phyloP scores from a whole-genome alignment of 1,139 yeast species.

The Pichia sp. region DNA sequence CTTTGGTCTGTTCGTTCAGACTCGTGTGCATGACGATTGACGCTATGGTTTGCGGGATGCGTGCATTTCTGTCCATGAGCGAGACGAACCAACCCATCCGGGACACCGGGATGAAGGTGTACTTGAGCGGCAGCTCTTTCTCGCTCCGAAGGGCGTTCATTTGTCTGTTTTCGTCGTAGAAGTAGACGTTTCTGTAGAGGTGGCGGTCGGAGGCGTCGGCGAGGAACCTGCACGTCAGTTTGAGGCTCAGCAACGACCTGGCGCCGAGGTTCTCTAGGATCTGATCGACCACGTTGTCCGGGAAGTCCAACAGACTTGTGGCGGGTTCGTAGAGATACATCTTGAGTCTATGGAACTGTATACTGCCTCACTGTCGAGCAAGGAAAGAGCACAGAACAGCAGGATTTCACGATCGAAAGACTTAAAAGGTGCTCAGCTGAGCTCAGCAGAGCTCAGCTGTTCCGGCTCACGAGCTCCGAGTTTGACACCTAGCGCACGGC shows the following conservation, averaged over 20 bases:
- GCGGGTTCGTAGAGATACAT: too few relatives aligned
- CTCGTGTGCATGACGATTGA: not conserved
- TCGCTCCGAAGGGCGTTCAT: not conserved
- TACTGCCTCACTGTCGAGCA: too few relatives aligned
- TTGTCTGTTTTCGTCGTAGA: constrained; percentile 5
- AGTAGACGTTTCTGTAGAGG: constrained; percentile 5
- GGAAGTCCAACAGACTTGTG: constrained; percentile 7
- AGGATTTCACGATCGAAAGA: too few relatives aligned
- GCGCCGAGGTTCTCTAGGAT: constrained; percentile 5
- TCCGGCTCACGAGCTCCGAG: not conserved
- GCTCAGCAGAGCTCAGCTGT: too few relatives aligned
- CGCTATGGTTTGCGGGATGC: not conserved
- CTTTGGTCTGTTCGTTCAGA: not conserved
- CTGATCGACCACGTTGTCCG: constrained; percentile 11
- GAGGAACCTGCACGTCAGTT: constrained; percentile 6
- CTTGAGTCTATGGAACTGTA: too few relatives aligned
- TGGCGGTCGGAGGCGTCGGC: constrained; percentile 4
- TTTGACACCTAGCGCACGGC: not conserved
- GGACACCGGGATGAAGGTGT: constrained; percentile 1
- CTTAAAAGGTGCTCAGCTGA: too few relatives aligned
- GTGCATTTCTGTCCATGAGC: not conserved
- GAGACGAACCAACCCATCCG: not conserved
- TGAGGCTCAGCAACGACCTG: not conserved
- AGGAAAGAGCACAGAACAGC: too few relatives aligned
- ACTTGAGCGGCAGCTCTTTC: not conserved